A percentile compares a stretch with the other conserved stretches of the same genome.
These are phyloP conservation scores for Botrytis sinoallii DNA, from an alignment of 2,329 filamentous ascomycete species.

Conservation along the genomic window DNA sequence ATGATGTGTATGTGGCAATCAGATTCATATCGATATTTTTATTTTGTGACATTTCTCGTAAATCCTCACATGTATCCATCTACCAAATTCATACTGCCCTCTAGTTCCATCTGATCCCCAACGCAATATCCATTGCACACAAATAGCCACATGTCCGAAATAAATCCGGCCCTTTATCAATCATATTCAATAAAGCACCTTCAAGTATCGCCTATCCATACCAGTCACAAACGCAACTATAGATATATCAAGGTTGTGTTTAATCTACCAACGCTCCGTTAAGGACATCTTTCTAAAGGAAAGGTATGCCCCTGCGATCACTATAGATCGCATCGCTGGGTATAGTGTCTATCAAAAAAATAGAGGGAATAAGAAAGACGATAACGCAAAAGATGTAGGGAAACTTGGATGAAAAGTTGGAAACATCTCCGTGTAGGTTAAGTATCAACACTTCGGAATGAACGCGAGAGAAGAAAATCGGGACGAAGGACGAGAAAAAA, in stretches of 20 bases:
- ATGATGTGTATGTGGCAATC: background rate
- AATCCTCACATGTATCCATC: background rate
- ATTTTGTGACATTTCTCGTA: background rate
- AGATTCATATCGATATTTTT: background rate
- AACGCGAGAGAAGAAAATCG: background rate
- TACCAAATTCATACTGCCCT: background rate
- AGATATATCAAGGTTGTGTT: constrained; percentile 25
- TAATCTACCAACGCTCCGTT: constrained; percentile 76
- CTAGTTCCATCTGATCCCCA: background rate
- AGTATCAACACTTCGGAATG: background rate
- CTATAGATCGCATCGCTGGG: constrained; percentile 73
- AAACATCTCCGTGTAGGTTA: background rate
- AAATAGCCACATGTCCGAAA: constrained; percentile 34
- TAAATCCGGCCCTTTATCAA: constrained; percentile 38
- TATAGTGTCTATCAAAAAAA: constrained; percentile 15
- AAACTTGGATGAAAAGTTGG: background rate
- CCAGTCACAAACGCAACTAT: constrained; percentile 19
- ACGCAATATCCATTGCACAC: background rate
- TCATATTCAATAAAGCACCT: constrained; percentile 38
- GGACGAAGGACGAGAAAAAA: background rate
- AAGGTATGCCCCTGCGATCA: constrained; percentile 67
- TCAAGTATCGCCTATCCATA: constrained; percentile 33
- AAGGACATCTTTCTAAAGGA: constrained; percentile 67
- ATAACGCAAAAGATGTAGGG: constrained; percentile 6
- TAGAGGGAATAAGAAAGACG: background rate